phyloP scores from a whole-genome alignment of 352 stramenopile species.

The Blastocystis hominis region DNA sequence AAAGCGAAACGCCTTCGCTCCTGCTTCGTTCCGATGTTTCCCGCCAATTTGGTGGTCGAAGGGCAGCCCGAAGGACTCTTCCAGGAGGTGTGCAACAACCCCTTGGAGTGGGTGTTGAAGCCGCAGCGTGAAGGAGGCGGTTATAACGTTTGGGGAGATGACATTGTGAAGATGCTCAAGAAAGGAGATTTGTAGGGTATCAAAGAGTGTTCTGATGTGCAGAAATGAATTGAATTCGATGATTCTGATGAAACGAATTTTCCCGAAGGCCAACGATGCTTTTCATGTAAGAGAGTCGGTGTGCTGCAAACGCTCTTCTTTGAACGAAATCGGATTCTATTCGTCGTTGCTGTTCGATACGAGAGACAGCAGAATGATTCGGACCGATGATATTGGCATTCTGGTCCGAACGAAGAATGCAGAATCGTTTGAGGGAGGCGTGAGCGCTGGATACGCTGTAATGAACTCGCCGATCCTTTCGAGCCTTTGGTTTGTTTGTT shows the following conservation, averaged over 20 bases:
- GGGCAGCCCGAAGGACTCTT: slow-evolving; percentile 64
- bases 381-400: slow-evolving; percentile 85
- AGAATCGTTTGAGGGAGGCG: slow-evolving; percentile 87
- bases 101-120: slow-evolving; percentile 83
- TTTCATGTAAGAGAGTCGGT: slow-evolving; percentile 63
- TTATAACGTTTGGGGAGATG: slow-evolving; percentile 89
- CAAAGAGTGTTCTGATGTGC: background rate
- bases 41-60: slow-evolving; percentile 63
- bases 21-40: slow-evolving; percentile 85
- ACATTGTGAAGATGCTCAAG: slow-evolving; percentile 75
- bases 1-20: slow-evolving; percentile 68
- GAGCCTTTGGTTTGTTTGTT: slow-evolving; percentile 4
- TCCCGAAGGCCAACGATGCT: slow-evolving; percentile 68
- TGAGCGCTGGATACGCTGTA: slow-evolving; percentile 83
- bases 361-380: slow-evolving; percentile 67
- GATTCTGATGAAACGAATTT: slow-evolving; percentile 93
- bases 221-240: slow-evolving; percentile 71
- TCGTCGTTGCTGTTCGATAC: slow-evolving; percentile 67
- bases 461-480: slow-evolving; percentile 78
- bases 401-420: slow-evolving; percentile 85
- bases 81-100: slow-evolving; percentile 64
- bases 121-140: slow-evolving; percentile 91
- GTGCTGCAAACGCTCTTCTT: background rate
- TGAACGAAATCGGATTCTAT: slow-evolving; percentile 56
- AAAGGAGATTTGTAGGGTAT: slow-evolving; percentile 63